Evolutionary conservation across 2,329 filamentous ascomycete genomes (phyloP).

Genomic region (Moelleriella libera): DNA sequence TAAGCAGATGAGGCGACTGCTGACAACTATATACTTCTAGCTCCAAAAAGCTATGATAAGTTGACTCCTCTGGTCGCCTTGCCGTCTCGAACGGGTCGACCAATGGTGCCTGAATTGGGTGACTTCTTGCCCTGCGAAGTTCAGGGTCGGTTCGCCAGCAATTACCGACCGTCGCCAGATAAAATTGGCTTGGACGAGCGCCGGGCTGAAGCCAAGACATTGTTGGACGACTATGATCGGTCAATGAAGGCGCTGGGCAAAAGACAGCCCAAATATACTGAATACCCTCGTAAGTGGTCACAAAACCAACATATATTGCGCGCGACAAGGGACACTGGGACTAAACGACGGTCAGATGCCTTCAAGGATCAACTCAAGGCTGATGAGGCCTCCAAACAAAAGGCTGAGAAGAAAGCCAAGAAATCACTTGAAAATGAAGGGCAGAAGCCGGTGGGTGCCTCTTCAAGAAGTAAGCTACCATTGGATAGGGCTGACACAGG

Average conservation of each 20-base stretch:
- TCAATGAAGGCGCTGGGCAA: constrained; percentile 27
- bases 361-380: constrained; percentile 32
- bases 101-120: constrained; percentile 23
- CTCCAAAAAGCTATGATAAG: constrained; percentile 30
- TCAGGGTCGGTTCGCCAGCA: constrained; percentile 25
- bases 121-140: constrained; percentile 27
- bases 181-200: constrained; percentile 26
- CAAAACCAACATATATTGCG: no score
- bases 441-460: constrained; percentile 21
- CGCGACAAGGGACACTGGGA: background rate
- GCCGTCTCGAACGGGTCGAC: constrained; percentile 22
- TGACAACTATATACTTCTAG: constrained; percentile 4
- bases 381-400: constrained; percentile 29
- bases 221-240: constrained; percentile 26
- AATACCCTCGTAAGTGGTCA: constrained; percentile 23
- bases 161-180: constrained; percentile 24
- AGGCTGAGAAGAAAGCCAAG: constrained; percentile 29
- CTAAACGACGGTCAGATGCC: constrained; percentile 13
- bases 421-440: constrained; percentile 25
- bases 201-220: constrained; percentile 21
- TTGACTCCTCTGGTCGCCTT: constrained; percentile 26
- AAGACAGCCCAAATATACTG: constrained; percentile 29
- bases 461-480: background rate
- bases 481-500: background rate
- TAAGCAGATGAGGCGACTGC: background rate